Evolutionary conservation across 2,329 filamentous ascomycete genomes (phyloP).

Genomic region (Phyllosticta citribraziliensis): DNA sequence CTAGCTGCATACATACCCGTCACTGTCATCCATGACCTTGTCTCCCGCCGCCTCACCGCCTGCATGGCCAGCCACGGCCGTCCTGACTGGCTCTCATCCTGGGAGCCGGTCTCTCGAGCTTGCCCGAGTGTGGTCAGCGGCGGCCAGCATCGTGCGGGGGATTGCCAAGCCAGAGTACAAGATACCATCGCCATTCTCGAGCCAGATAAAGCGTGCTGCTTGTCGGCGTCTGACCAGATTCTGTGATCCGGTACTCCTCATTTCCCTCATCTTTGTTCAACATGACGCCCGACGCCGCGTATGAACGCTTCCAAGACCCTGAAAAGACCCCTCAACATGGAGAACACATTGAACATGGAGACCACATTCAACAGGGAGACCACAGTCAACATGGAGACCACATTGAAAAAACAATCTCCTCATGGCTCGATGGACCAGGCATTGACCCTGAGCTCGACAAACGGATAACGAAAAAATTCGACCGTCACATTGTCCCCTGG

Average conservation of each 20-base stretch:
- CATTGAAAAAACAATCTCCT: constrained; percentile 13
- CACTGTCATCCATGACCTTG: not conserved
- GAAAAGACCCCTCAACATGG: not conserved
- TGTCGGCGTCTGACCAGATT: not conserved
- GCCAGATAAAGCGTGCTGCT: not conserved
- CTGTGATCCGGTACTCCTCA: not conserved
- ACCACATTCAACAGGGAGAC: not conserved
- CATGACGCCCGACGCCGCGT: not conserved
- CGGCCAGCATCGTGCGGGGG: not conserved
- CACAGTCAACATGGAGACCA: constrained; percentile 8
- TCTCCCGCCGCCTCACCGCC: not conserved
- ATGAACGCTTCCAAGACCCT: not conserved
- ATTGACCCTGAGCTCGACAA: constrained; percentile 18
- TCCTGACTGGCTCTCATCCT: not conserved
- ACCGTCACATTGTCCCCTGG: constrained; percentile 36
- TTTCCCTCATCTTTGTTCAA: not conserved
- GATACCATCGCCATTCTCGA: not conserved
- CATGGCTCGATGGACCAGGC: constrained; percentile 7
- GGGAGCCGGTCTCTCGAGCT: not conserved
- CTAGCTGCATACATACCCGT: not conserved
- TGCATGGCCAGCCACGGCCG: not conserved
- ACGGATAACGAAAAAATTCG: constrained; percentile 33
- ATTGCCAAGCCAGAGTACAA: not conserved
- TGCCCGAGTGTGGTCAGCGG: not conserved
- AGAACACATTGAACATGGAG: constrained; percentile 10